phyloP scores from a whole-genome alignment of 371 early-diverging fungal species.

The Apophysomyces elegans region DNA sequence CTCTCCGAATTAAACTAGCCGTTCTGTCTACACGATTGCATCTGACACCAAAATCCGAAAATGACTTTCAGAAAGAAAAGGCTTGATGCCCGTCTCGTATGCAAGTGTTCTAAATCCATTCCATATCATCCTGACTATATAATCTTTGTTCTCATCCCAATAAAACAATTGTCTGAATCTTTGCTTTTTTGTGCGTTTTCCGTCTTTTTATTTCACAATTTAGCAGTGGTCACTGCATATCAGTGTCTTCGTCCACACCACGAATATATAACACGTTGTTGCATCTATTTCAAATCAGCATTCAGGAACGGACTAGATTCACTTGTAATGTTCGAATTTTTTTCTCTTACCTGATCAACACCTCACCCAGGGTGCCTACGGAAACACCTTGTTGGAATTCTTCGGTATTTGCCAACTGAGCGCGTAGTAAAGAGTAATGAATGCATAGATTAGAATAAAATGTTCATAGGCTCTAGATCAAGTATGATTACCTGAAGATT shows the following conservation, averaged over 20 bases:
- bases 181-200: background rate
- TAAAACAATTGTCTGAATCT: too few relatives aligned
- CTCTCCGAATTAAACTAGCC: slow-evolving; percentile 27
- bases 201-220: background rate
- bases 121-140: background rate
- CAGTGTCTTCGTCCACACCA: slow-evolving; percentile 66
- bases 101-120: too few relatives aligned
- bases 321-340: too few relatives aligned
- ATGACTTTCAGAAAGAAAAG: background rate
- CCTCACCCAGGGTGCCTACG: slow-evolving; percentile 90
- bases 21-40: slow-evolving; percentile 26
- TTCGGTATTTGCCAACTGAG: slow-evolving; percentile 88
- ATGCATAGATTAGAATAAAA: slow-evolving; percentile 6
- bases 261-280: slow-evolving; percentile 89
- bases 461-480: background rate
- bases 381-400: slow-evolving; percentile 93
- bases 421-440: background rate
- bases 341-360: slow-evolving; percentile 78
- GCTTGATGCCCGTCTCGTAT: too few relatives aligned
- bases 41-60: background rate
- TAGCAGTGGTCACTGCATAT: slow-evolving; percentile 29
- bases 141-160: background rate
- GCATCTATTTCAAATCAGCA: slow-evolving; percentile 58
- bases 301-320: background rate
- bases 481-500: slow-evolving; percentile 82